Evolutionary conservation across 192 early-diverging fungal species (phyloP), one percentile per base, ranked within the genome.

Genomic region (Backusella morwellensis): DNA sequence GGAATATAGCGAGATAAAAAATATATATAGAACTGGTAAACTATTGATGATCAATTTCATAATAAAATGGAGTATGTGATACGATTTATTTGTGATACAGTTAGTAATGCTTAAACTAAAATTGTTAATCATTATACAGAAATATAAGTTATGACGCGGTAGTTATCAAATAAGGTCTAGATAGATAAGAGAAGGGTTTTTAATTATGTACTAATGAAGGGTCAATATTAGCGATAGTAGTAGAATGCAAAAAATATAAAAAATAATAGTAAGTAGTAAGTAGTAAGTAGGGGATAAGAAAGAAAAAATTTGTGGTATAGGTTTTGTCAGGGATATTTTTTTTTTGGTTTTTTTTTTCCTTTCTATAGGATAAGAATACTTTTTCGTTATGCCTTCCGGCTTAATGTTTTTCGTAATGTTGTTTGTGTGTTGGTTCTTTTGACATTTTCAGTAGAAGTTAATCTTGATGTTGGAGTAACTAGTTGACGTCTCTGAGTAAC

Each of bases 141-240:
- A 68, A 68, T 40, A 47, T 29, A 72, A 23, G 17, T 14, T 32
- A 44, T 68, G 34, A 35, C 29, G 29, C 29, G 29, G 29, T 68
- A 35, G 29, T 68, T 68, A n/a, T 68, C 29, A 35, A 68, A 35
- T n/a, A 68, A 34, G 19, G 35, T 63, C 56, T 63, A 63, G 56
- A 63, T 29, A 35, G 67, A 36, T 68, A 68, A 35, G 70, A 47
- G 44, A 72, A 41, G 29, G 70, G 40, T 36, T 68, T 68, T 68
- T 68, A 68, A 68, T 68, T 68, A 36, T 68, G 35, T 68, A 68
- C 35, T 35, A 68, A 68, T 35, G 19, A 68, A 68, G 2, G 35
- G 15, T 68, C 35, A 35, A 36, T 35, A 36, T 34, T 68, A 68
- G 35, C 17, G 35, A 68, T 34, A 35, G 35, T 68, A 34, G 35